These are phyloP conservation scores for Mesotaenium endlicherianum DNA, from an alignment of 139 green algal species.

Conservation along the genomic window DNA sequence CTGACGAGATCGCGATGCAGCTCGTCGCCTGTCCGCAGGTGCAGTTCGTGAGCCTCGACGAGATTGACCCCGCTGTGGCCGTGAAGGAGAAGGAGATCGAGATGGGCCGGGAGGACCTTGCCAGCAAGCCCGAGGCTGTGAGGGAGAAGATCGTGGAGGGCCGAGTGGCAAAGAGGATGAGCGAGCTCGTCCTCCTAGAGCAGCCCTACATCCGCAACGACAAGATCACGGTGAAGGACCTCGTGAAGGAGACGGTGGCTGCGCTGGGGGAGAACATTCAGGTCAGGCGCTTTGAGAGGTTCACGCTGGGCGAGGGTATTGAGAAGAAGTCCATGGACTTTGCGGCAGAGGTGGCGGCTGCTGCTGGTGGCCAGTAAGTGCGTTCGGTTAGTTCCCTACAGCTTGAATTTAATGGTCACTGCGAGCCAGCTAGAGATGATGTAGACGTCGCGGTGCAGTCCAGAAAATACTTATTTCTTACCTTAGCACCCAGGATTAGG, in stretches of 20 bases:
- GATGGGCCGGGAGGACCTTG: slow-evolving; percentile 92
- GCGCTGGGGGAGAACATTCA: slow-evolving; percentile 79
- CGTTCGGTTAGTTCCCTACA: too few species aligned
- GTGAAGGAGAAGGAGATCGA: slow-evolving; percentile 86
- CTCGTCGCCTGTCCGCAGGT: slow-evolving; percentile 38
- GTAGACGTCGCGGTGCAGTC: too few species aligned
- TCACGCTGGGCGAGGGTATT: slow-evolving; percentile 90
- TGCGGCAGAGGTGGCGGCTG: slow-evolving; percentile 90
- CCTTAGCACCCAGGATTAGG: too few species aligned
- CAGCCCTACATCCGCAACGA: slow-evolving; percentile 93
- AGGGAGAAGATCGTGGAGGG: slow-evolving; percentile 94
- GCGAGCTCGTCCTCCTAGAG: slow-evolving; percentile 80
- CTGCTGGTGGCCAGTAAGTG: too few species aligned
- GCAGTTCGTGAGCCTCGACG: slow-evolving; percentile 66
- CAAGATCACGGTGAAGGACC: slow-evolving; percentile 84
- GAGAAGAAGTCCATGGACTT: slow-evolving; percentile 93
- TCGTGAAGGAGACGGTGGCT: slow-evolving; percentile 87
- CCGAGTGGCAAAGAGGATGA: slow-evolving; percentile 84
- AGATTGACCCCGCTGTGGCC: slow-evolving; percentile 76
- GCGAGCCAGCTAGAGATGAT: too few species aligned
- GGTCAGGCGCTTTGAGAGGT: slow-evolving; percentile 77
- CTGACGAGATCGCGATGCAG: slow-evolving; percentile 70
- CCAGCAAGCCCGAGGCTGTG: slow-evolving; percentile 90
- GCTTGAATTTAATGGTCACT: too few species aligned
- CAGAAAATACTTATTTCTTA: too few species aligned